Evolutionary conservation across 768 basidiomycete genomes (phyloP), one percentile per base, ranked within the genome.

Genomic region (Psilocybe cyanescens): DNA sequence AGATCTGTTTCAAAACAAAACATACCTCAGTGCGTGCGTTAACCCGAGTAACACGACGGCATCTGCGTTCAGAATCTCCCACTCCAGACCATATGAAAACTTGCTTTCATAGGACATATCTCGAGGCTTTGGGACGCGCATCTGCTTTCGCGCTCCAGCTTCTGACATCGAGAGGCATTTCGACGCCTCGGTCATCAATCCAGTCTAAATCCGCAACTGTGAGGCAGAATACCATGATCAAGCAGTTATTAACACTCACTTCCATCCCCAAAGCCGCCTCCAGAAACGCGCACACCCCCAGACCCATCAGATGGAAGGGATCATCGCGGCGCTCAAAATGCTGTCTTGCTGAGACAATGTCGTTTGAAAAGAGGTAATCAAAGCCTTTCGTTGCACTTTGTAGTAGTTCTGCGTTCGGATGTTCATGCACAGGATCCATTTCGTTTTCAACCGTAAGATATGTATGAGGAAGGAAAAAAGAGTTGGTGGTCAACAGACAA

Each of bases 201-300:
- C 84, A 1, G 80, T 70, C 89, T 90, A 57, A 4, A 47, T 28
- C 9, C 24, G 37, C 30, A 8, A 24, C 12, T 19, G 14, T 5
- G 28, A 17, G 8, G 29, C 19, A 28, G 50, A 17, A 55, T 28
- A 30, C 35, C 17, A 3, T 39, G 8, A 31, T 16, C 24, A 16
- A 24, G 19, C 12, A 30, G 5, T 19, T 9, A 12, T 35, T 24
- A 37, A 12, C 4, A 71, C 76, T 11, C 39, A 88, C 89, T 83
- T 94, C 92, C 86, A 92, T 86, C n/a, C 90, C 89, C 12, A 93
- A 75, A 1, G 88, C 90, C 0, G 91, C 92, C 71, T 92, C 87
- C 47, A 93, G 75, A 65, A 93, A 93, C 0, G 85, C 83, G 60
- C 87, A 88, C 0, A 88, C 86, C 14, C 91, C 92, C 0, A 85